Evolutionary conservation across 2,329 filamentous ascomycete genomes (phyloP).

Genomic region (Trematosphaeria pertusa): DNA sequence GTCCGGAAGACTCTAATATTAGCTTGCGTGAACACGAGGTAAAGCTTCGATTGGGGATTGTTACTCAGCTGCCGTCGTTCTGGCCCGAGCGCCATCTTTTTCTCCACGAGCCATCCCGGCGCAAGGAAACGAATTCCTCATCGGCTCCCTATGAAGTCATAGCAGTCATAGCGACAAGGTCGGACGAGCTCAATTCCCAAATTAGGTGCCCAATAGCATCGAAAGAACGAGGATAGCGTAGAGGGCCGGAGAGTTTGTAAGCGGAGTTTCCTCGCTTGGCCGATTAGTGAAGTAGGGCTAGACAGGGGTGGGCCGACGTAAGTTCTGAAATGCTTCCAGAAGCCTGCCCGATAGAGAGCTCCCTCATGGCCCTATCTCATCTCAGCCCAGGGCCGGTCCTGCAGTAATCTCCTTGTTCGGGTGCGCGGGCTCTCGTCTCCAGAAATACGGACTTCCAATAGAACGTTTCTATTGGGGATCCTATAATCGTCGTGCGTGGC

Average conservation of each 20-base stretch:
- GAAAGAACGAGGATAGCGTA: slow-evolving; percentile 12
- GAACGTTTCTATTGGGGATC: background rate
- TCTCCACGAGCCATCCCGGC: slow-evolving; percentile 12
- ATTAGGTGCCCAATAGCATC: slow-evolving; percentile 26
- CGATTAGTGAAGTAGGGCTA: slow-evolving; percentile 25
- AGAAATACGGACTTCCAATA: slow-evolving; percentile 16
- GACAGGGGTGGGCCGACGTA: slow-evolving; percentile 15
- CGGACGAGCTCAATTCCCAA: slow-evolving; percentile 18
- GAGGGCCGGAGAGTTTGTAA: slow-evolving; percentile 37
- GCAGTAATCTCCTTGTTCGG: slow-evolving; percentile 19
- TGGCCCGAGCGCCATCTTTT: slow-evolving; percentile 14
- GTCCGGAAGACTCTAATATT: slow-evolving; percentile 38
- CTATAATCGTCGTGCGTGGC: slow-evolving; percentile 21
- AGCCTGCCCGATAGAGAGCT: slow-evolving; percentile 26
- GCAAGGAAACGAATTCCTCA: slow-evolving; percentile 18
- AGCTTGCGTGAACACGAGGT: slow-evolving; percentile 37
- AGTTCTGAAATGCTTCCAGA: slow-evolving; percentile 24
- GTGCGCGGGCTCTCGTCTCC: slow-evolving; percentile 13
- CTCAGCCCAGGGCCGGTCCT: slow-evolving; percentile 23
- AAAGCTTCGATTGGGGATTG: slow-evolving; percentile 21
- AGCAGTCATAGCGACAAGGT: background rate
- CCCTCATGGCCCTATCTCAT: slow-evolving; percentile 14
- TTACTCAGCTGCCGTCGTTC: slow-evolving; percentile 43
- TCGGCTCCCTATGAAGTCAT: slow-evolving; percentile 35
- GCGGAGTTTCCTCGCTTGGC: slow-evolving; percentile 30